A percentile compares a stretch with the other conserved stretches of the same genome.
phyloP scores from a whole-genome alignment of 176 grass and related monocot species.

The Pontederia crassipes region DNA sequence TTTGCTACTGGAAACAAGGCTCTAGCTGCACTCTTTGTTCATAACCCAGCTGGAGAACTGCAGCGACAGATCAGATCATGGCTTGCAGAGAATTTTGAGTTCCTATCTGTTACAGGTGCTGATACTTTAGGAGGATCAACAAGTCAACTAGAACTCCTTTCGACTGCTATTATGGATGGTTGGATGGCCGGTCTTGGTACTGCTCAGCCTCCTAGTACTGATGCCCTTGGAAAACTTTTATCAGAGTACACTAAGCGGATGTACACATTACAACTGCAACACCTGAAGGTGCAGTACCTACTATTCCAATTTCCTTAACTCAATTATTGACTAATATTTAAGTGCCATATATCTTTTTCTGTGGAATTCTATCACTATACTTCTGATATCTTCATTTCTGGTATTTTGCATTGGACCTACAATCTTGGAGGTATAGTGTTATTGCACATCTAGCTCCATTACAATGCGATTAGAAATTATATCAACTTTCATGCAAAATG shows the following conservation, averaged over 20 bases:
- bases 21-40: slow-evolving; percentile 93
- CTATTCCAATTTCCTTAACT: slow-evolving; percentile 1
- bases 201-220: slow-evolving; percentile 65
- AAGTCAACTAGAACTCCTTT: slow-evolving; percentile 82
- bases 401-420: too few relatives aligned
- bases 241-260: slow-evolving; percentile 88
- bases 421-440: too few relatives aligned
- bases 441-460: too few relatives aligned
- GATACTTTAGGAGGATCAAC: slow-evolving; percentile 64
- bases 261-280: slow-evolving; percentile 82
- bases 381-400: not conserved
- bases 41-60: slow-evolving; percentile 96
- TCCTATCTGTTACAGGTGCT: slow-evolving; percentile 79
- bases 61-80: slow-evolving; percentile 90
- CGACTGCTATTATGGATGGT: slow-evolving; percentile 97
- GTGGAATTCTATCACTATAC: too few relatives aligned
- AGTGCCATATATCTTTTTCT: too few relatives aligned
- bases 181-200: slow-evolving; percentile 99
- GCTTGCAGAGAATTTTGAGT: slow-evolving; percentile 98
- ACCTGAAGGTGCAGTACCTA: slow-evolving; percentile 65
- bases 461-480: too few relatives aligned
- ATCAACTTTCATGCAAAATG: too few relatives aligned
- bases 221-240: slow-evolving; percentile 94
- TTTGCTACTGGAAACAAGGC: slow-evolving; percentile 85
- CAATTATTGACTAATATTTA: not conserved